Conservation (phyloP, 2,329 filamentous ascomycete species). For the Fusarium hainanense region DNA sequence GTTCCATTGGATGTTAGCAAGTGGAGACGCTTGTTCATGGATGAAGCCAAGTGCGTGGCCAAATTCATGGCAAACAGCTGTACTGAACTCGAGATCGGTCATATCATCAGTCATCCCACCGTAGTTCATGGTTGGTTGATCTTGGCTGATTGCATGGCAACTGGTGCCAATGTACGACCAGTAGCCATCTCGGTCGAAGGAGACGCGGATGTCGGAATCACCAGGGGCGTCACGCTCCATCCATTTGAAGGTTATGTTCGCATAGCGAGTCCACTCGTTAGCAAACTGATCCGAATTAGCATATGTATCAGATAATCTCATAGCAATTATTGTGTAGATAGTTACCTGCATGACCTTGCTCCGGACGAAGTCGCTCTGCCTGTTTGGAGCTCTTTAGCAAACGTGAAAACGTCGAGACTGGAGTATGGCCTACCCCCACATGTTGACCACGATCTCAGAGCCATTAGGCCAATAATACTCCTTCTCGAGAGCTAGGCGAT, state of each 20-base stretch:
- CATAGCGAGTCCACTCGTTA: background rate
- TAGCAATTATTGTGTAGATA: background rate
- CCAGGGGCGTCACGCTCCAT: background rate
- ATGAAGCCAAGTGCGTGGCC: background rate
- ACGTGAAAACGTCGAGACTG: fast-evolving
- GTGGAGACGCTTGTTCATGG: background rate
- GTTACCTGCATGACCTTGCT: background rate
- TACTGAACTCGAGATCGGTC: background rate
- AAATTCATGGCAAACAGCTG: background rate
- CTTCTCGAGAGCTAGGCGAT: background rate
- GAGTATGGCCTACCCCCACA: background rate
- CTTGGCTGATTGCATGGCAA: background rate
- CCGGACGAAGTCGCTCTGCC: background rate
- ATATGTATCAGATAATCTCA: background rate
- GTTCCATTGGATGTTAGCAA: background rate
- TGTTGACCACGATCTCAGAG: background rate
- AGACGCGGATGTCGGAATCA: background rate
- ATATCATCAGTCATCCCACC: background rate
- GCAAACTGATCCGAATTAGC: background rate
- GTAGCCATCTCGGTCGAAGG: background rate
- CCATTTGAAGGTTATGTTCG: background rate
- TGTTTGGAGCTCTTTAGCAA: background rate
- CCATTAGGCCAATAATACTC: background rate
- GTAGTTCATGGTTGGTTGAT: background rate
- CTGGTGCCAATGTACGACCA: background rate